A percentile compares a stretch with the other conserved stretches of the same genome.
Conservation (phyloP, 1,284 basidiomycete species). For the Ganoderma multipileum region DNA sequence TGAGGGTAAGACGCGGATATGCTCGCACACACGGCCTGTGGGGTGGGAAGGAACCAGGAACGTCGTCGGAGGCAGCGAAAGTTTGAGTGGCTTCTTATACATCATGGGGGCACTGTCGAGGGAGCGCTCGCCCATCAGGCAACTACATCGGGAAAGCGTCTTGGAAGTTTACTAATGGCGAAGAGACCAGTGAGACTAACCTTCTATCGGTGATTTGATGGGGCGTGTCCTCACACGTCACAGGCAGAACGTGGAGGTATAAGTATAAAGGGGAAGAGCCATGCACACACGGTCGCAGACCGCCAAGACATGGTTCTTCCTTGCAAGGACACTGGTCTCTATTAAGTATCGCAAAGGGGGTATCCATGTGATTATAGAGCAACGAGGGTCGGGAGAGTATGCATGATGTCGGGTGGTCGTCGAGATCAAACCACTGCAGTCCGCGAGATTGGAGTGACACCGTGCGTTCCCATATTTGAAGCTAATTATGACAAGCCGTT, state of each 20-base stretch:
- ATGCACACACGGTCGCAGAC: neutral
- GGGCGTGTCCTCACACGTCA: neutral
- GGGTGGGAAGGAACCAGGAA: slow-evolving; percentile 7
- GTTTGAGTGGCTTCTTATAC: neutral
- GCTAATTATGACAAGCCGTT: too few relatives aligned
- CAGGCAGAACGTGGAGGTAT: neutral
- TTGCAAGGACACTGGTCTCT: neutral
- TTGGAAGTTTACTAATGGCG: neutral
- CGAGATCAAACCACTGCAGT: too few relatives aligned
- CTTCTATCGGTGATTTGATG: neutral
- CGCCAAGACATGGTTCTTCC: neutral
- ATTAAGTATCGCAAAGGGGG: neutral
- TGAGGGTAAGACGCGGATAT: neutral
- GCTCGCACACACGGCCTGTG: slow-evolving; percentile 2
- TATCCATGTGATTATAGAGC: neutral
- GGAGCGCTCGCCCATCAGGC: slow-evolving; percentile 1
- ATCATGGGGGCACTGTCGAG: neutral
- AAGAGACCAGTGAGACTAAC: neutral
- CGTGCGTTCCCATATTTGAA: too few relatives aligned
- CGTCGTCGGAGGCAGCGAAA: neutral
- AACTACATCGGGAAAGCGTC: neutral
- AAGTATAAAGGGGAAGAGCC: neutral
- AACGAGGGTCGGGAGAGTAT: neutral
- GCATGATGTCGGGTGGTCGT: neutral
- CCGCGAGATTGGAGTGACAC: too few relatives aligned